A percentile compares a stretch with the other conserved stretches of the same genome.
phyloP scores from a whole-genome alignment of 2,329 filamentous ascomycete species.

The Aspergillus sp. region DNA sequence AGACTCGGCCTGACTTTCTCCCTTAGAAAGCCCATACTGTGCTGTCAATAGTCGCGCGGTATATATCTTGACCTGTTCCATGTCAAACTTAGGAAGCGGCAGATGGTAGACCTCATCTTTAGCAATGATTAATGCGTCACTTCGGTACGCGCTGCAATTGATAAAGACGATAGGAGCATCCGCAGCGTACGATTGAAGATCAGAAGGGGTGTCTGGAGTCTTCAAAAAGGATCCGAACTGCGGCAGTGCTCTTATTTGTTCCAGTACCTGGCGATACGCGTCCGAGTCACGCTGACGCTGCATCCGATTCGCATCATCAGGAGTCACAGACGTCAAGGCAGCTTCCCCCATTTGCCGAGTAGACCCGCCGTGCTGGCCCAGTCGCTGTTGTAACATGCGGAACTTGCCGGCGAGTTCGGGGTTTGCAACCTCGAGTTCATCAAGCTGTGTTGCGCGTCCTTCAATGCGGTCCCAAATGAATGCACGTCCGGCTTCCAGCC shows the following conservation, averaged over 20 bases:
- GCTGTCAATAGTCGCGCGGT: neutral
- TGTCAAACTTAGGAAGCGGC: neutral
- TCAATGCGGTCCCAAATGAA: conserved; percentile 9
- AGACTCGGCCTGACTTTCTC: neutral
- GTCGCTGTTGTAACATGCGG: conserved; percentile 3
- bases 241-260: conserved; percentile 1
- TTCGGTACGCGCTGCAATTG: conserved; percentile 2
- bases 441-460: neutral
- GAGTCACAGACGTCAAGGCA: neutral
- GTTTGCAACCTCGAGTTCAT: neutral
- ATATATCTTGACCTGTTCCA: neutral
- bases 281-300: conserved; percentile 5
- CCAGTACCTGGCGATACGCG: conserved; percentile 2
- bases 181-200: conserved; percentile 2
- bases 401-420: neutral
- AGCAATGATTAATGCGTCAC: conserved; percentile 3
- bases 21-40: neutral
- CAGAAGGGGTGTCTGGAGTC: neutral
- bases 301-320: neutral
- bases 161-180: conserved; percentile 6
- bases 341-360: neutral
- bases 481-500: conserved; percentile 2
- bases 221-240: conserved; percentile 1
- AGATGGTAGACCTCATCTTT: neutral
- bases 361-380: neutral